A percentile compares a stretch with the other conserved stretches of the same genome.
Evolutionary conservation across 2,329 filamentous ascomycete species (phyloP).

Genomic region (Penicillium concentricum): DNA sequence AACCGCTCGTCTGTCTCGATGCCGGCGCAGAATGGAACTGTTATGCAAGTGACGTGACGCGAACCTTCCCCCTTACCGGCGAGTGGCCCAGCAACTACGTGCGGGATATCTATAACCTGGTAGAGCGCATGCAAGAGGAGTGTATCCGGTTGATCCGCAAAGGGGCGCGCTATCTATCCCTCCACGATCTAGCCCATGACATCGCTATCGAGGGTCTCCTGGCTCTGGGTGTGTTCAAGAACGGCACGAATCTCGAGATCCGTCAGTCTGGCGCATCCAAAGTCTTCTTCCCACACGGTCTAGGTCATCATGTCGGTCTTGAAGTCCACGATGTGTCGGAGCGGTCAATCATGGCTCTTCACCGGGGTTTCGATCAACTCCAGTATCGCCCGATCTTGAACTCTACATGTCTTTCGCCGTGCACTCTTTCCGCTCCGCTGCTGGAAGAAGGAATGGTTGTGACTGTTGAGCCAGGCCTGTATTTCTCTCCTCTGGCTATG

Average conservation of each 20-base stretch:
- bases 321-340: constrained; percentile 47
- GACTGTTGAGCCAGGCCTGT: constrained; percentile 56
- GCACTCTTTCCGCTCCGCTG: constrained; percentile 34
- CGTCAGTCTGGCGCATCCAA: constrained; percentile 36
- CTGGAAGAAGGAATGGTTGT: constrained; percentile 57
- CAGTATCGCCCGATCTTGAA: background rate
- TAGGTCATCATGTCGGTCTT: constrained; percentile 60
- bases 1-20: constrained; percentile 79
- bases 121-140: constrained; percentile 81
- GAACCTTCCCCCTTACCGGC: constrained; percentile 79
- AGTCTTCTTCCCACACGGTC: constrained; percentile 45
- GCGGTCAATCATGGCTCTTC: constrained; percentile 33
- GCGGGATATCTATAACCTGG: constrained; percentile 75
- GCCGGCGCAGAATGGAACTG: constrained; percentile 75
- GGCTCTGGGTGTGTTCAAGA: constrained; percentile 70
- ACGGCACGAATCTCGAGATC: constrained; percentile 55
- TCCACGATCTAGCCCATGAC: constrained; percentile 76
- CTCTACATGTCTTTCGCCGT: constrained; percentile 26
- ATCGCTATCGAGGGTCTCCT: constrained; percentile 79
- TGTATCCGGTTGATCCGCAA: constrained; percentile 71
- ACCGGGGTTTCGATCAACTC: background rate
- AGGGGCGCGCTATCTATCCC: constrained; percentile 75
- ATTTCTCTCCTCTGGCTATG: constrained; percentile 42
- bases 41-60: constrained; percentile 74
- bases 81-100: constrained; percentile 62